Base-by-base conservation (phyloP, 2,329 filamentous ascomycete species). In the Didymella pomorum region DNA sequence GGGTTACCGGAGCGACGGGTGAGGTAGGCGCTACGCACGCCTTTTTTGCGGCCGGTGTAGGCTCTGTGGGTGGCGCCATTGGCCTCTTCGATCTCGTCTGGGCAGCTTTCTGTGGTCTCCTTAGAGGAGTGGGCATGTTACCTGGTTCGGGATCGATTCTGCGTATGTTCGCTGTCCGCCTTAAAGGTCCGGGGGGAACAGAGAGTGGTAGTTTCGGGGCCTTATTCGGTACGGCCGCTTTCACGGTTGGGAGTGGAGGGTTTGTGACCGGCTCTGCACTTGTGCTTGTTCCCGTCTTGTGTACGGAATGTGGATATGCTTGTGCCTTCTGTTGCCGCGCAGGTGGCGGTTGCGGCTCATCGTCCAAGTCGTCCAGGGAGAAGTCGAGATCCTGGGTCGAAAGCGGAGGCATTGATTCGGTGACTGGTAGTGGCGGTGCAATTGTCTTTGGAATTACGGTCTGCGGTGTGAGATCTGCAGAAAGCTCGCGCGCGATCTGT, bases 401-500 rank as follows among this genome's bases (percentile, higher is more conserved):
- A 2, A 79, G 74, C 5, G 66, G 71, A 16, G 70, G 65, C 12
- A 61, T 48, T 26, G 26, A 28, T 6, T 68, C 59, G 12, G 5
- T 31, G 3, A 49, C n/a, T 5, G 57, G 26, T 1, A 26, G 16
- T 12, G 47, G 45, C 4, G 8, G 20, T 10, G 16, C 2, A 29
- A 8, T 45, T 2, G 35, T 37, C 3, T 16, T 33, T 28, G 31
- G 21, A 10, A 4, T 16, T 10, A 21, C 8, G 4, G 9, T 8
- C n/a, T 8, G n/a, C 25, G 14, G 31, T 7, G 4, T 26, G 18
- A 10, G 25, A 14, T 72, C 72, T 16, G 56, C 58, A 3, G 68
- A 69, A 9, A 82, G 65, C 29, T 82, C 79, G 9, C 79, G 74
- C 7, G 78, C 79, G 33, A 82, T 78, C 57, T 82, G 80, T 0